A percentile compares a stretch with the other conserved stretches of the same genome.
Evolutionary conservation across 208 protist species (phyloP).

Genomic region (Acanthamoeba culbertsoni): DNA sequence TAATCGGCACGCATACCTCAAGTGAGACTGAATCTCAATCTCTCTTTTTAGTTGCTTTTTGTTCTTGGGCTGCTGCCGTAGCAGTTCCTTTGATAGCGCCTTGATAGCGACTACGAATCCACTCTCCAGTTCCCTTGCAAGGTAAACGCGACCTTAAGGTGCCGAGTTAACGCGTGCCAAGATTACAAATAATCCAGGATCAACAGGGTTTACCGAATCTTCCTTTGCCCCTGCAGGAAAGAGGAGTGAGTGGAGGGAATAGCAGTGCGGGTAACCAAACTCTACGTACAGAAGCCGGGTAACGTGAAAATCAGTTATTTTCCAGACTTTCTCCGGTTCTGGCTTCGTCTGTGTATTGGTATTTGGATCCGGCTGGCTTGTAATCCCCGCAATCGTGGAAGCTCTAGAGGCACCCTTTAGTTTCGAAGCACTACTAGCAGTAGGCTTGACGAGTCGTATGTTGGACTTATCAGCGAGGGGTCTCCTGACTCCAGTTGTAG

Average conservation of each 20-base stretch:
- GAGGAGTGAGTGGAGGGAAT: not conserved
- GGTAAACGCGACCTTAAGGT: slow-evolving; percentile 94
- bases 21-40: slow-evolving; percentile 98
- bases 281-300: slow-evolving; percentile 92
- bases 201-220: not conserved
- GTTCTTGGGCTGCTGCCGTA: slow-evolving; percentile 92
- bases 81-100: slow-evolving; percentile 89
- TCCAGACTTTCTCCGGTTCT: not conserved
- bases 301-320: slow-evolving; percentile 91
- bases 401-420: no score
- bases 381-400: no score
- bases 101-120: slow-evolving; percentile 98
- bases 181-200: not conserved
- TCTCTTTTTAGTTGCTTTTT: slow-evolving; percentile 97
- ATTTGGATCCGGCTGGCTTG: not conserved
- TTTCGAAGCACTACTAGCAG: no score
- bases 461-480: no score
- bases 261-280: not conserved
- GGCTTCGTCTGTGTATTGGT: not conserved
- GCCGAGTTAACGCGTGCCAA: not conserved
- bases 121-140: slow-evolving; percentile 95
- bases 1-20: slow-evolving; percentile 77
- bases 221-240: not conserved
- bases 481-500: no score
- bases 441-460: no score